Percentiles rank a stretch among this genome's conserved stretches.
Evolutionary conservation across 352 stramenopile species (phyloP).

Genomic region (Stramenopiles sp.): DNA sequence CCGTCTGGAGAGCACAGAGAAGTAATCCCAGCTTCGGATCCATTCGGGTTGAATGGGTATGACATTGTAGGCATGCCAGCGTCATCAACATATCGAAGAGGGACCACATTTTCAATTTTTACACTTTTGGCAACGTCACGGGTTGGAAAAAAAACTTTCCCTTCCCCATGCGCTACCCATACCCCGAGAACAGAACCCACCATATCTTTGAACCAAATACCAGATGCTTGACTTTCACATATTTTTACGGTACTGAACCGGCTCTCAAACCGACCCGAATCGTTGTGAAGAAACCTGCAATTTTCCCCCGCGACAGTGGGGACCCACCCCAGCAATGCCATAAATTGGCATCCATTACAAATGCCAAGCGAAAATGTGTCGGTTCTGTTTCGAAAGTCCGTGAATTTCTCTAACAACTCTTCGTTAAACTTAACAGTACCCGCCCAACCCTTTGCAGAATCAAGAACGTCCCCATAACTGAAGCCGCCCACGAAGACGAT

Average conservation of each 20-base stretch:
- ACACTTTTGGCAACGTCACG: slow-evolving; percentile 59
- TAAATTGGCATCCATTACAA: slow-evolving; percentile 99
- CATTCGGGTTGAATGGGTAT: slow-evolving; percentile 99
- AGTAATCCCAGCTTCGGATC: slow-evolving; percentile 83
- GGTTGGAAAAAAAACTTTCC: slow-evolving; percentile 85
- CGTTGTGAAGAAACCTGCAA: slow-evolving; percentile 84
- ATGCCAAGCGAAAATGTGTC: slow-evolving; percentile 97
- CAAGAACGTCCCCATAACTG: slow-evolving; percentile 93
- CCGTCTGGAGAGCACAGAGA: slow-evolving; percentile 87
- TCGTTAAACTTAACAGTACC: slow-evolving; percentile 90
- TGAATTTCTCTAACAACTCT: slow-evolving; percentile 82
- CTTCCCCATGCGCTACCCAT: slow-evolving; percentile 87
- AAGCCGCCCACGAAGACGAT: slow-evolving; percentile 97
- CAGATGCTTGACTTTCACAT: slow-evolving; percentile 55
- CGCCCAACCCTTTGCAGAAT: slow-evolving; percentile 95
- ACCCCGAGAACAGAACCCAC: slow-evolving; percentile 82
- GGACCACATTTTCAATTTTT: slow-evolving; percentile 65
- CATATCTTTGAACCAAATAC: slow-evolving; percentile 94
- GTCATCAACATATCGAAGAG: slow-evolving; percentile 92
- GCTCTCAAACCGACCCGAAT: slow-evolving; percentile 84
- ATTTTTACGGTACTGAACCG: slow-evolving; percentile 89
- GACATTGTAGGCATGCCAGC: slow-evolving; percentile 68
- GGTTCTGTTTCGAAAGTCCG: slow-evolving; percentile 72
- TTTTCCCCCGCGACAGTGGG: slow-evolving; percentile 30
- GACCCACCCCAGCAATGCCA: slow-evolving; percentile 95